Conservation (phyloP, 345 rosid species). For the Gossypium turneri region DNA sequence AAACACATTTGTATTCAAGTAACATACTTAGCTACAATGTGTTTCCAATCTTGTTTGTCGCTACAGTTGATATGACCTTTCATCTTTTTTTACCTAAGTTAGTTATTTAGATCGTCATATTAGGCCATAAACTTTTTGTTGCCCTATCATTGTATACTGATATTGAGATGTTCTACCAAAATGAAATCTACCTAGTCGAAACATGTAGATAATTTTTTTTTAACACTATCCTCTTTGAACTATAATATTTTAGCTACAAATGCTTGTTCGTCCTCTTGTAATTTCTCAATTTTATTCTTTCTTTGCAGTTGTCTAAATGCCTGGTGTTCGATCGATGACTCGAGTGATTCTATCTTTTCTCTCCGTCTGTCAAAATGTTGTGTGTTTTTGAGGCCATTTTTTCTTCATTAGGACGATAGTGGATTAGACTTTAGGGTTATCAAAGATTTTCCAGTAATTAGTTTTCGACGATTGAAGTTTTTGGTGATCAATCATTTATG, state of each 20-base stretch:
- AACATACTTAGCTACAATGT: not conserved
- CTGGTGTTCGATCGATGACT: not conserved
- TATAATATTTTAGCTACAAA: not conserved
- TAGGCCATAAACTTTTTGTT: too few relatives aligned
- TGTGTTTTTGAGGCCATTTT: not conserved
- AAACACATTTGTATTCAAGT: not conserved
- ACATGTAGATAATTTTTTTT: not conserved
- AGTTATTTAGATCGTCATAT: not conserved
- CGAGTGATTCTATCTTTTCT: not conserved
- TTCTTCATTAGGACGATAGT: not conserved
- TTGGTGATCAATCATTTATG: not conserved
- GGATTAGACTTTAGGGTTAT: not conserved
- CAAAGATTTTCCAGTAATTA: not conserved
- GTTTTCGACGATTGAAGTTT: not conserved
- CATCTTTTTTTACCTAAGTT: not conserved
- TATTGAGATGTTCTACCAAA: too few relatives aligned
- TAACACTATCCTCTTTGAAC: not conserved
- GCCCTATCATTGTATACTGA: too few relatives aligned
- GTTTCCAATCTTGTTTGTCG: not conserved
- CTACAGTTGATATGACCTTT: not conserved
- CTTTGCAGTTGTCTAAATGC: not conserved
- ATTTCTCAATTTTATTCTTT: not conserved
- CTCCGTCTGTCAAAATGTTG: not conserved
- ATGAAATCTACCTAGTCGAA: too few relatives aligned
- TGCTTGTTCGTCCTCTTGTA: not conserved